Conservation (phyloP, 257 asterid genomes). For the Solanum sejunctum region DNA sequence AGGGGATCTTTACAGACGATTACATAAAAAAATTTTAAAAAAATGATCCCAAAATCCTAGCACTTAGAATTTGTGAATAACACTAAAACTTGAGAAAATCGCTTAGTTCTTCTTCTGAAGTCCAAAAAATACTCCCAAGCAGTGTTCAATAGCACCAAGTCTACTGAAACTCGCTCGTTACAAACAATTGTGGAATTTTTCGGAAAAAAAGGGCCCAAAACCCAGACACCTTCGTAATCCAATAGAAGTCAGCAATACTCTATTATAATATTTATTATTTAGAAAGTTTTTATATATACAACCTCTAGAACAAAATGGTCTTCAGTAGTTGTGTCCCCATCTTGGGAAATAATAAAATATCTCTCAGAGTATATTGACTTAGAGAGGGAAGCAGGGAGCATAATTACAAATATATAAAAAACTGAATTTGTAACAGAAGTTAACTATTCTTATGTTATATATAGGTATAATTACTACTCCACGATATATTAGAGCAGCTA, state of each 20-base stretch:
- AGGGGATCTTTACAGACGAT: too few relatives aligned
- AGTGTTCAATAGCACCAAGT: too few relatives aligned
- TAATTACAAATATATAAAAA: background rate
- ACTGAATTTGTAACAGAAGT: background rate
- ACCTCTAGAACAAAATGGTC: background rate
- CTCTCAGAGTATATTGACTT: background rate
- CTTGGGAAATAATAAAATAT: background rate
- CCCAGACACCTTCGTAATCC: too few relatives aligned
- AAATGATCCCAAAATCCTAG: too few relatives aligned
- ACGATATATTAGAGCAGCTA: background rate
- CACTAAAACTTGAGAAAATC: too few relatives aligned
- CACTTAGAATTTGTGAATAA: too few relatives aligned
- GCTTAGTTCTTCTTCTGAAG: too few relatives aligned
- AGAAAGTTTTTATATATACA: background rate
- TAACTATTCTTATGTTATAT: background rate
- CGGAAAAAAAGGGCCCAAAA: too few relatives aligned
- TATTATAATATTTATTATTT: background rate
- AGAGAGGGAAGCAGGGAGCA: background rate
- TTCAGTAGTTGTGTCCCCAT: background rate
- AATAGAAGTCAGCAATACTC: background rate
- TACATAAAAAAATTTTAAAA: too few relatives aligned
- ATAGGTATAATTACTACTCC: background rate
- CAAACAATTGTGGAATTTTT: too few relatives aligned
- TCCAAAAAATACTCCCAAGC: too few relatives aligned
- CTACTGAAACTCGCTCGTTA: too few relatives aligned